Conservation (phyloP, 768 basidiomycete genomes). For the Russula compacta region DNA sequence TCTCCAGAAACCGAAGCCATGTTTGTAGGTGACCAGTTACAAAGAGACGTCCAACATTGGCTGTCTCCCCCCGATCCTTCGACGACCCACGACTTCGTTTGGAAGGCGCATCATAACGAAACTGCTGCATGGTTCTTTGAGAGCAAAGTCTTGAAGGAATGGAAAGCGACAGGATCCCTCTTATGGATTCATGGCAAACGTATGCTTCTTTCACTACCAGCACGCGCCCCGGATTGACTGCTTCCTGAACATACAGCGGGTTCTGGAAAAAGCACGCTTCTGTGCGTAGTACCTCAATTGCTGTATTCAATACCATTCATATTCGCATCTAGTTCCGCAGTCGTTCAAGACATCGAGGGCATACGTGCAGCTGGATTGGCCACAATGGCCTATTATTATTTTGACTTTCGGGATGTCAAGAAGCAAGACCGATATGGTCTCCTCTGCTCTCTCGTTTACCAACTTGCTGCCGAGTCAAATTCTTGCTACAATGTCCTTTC, state of each 20-base stretch:
- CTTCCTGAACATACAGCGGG: neutral
- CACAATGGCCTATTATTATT: neutral
- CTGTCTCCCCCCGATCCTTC: neutral
- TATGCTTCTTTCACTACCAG: neutral
- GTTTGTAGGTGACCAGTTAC: neutral
- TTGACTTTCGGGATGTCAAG: neutral
- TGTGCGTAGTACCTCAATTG: neutral
- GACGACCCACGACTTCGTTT: neutral
- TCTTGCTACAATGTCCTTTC: neutral
- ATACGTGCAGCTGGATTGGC: neutral
- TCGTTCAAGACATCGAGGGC: neutral
- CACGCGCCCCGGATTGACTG: neutral
- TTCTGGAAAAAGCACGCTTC: neutral
- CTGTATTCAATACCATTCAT: neutral
- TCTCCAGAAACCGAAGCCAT: neutral
- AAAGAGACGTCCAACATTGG: neutral
- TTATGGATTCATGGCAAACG: constrained; percentile 10
- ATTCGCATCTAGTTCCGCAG: neutral
- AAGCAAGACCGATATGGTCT: neutral
- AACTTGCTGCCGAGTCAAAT: neutral
- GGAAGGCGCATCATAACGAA: neutral
- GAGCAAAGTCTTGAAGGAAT: neutral
- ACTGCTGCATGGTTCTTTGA: neutral
- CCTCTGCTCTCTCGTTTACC: neutral
- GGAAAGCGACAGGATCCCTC: neutral